These are phyloP conservation scores for Anthostomella pinea DNA, from an alignment of 2,329 filamentous ascomycete genomes.

Conservation along the genomic window DNA sequence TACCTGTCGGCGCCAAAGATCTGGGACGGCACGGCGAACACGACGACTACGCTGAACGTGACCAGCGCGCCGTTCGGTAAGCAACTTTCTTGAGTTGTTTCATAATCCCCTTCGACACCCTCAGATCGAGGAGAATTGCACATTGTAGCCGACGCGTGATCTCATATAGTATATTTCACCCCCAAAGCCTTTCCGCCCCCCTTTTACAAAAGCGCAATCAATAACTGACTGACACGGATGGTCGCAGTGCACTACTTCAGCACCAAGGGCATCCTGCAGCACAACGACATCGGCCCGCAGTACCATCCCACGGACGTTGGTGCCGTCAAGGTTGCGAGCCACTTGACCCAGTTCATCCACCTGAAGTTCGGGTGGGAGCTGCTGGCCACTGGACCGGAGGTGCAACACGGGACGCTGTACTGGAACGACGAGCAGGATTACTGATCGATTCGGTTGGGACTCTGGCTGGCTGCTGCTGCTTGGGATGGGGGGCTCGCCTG, in stretches of 20 bases:
- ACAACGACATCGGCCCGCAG: constrained; percentile 58
- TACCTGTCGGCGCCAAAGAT: constrained; percentile 39
- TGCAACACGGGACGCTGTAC: constrained; percentile 47
- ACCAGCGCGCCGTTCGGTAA: constrained; percentile 44
- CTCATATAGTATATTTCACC: too few relatives aligned
- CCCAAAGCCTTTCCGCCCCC: too few relatives aligned
- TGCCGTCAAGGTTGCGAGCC: constrained; percentile 58
- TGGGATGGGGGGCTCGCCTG: too few relatives aligned
- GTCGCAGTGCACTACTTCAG: constrained; percentile 62
- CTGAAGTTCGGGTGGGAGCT: constrained; percentile 56
- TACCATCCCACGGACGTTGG: constrained; percentile 61
- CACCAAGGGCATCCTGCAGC: constrained; percentile 57
- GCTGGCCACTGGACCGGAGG: constrained; percentile 51
- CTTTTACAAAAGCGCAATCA: too few relatives aligned
- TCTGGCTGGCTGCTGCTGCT: too few relatives aligned
- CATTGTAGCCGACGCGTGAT: too few relatives aligned
- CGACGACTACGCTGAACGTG: constrained; percentile 30
- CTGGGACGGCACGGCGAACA: constrained; percentile 40
- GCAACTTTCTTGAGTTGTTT: too few relatives aligned
- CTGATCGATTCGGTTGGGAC: constrained; percentile 19
- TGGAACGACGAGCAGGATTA: constrained; percentile 50
- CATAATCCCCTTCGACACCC: too few relatives aligned
- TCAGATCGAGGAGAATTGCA: too few relatives aligned
- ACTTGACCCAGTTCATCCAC: constrained; percentile 56
- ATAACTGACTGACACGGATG: too few relatives aligned